A percentile compares a stretch with the other conserved stretches of the same genome.
These are phyloP conservation scores for Pistacia atlantica DNA, from an alignment of 345 rosid species.

Conservation along the genomic window DNA sequence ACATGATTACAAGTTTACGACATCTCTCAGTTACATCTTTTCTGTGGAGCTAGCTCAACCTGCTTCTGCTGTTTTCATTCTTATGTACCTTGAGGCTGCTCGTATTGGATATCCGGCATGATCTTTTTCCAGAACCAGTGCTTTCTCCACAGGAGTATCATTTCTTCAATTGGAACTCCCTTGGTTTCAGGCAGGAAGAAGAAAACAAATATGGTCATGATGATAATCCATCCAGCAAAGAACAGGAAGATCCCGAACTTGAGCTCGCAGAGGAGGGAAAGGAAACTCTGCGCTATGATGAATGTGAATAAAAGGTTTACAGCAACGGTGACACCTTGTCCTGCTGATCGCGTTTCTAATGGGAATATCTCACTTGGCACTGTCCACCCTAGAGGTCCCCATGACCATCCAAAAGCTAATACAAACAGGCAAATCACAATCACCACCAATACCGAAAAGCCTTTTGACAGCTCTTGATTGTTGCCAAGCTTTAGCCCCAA, in stretches of 20 bases:
- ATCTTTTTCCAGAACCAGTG: slow-evolving; percentile 95
- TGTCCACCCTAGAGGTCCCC: slow-evolving; percentile 98
- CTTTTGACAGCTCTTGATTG: slow-evolving; percentile 64
- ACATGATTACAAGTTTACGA: no score
- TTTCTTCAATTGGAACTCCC: slow-evolving; percentile 93
- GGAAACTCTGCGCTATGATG: slow-evolving; percentile 75
- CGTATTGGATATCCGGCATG: slow-evolving; percentile 31
- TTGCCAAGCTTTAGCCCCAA: slow-evolving; percentile 79
- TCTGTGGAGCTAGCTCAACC: no score
- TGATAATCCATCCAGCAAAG: slow-evolving; percentile 72
- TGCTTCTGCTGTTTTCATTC: no score
- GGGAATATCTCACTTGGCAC: slow-evolving; percentile 95
- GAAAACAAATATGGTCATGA: slow-evolving; percentile 85
- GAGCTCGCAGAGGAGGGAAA: slow-evolving; percentile 71
- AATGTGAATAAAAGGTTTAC: slow-evolving; percentile 91
- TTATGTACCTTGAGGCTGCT: no score
- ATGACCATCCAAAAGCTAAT: slow-evolving; percentile 93
- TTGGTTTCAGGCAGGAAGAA: slow-evolving; percentile 83
- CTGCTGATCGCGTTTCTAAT: slow-evolving; percentile 83
- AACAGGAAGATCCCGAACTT: slow-evolving; percentile 89
- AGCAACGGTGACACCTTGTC: slow-evolving; percentile 89
- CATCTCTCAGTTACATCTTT: no score
- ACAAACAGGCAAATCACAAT: slow-evolving; percentile 79
- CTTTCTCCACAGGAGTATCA: slow-evolving; percentile 77
- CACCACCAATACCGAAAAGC: slow-evolving; percentile 69